Percentiles rank a stretch among this genome's conserved stretches.
Evolutionary conservation across 2,329 filamentous ascomycete species (phyloP).

Genomic region (Stachybotrys elegans): DNA sequence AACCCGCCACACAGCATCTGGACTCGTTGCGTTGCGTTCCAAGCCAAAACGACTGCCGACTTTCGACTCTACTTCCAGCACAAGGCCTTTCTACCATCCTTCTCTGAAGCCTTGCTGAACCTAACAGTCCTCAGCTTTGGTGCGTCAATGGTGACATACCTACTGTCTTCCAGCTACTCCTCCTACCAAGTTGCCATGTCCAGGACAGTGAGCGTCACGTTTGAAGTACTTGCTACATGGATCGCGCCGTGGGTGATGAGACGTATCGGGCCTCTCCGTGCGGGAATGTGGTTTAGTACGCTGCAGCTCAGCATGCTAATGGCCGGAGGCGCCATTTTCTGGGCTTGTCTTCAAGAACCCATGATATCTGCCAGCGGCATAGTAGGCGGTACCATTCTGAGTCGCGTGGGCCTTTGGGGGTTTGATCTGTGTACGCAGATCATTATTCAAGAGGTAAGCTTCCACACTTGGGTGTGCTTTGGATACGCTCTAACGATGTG

Average conservation of each 20-base stretch:
- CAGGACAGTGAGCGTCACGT: slow-evolving; percentile 45
- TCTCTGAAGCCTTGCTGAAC: slow-evolving; percentile 55
- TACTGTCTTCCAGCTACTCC: slow-evolving; percentile 48
- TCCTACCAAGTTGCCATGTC: slow-evolving; percentile 47
- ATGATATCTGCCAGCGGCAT: slow-evolving; percentile 41
- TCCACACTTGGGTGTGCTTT: no score
- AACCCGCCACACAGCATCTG: background rate
- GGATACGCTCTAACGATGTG: no score
- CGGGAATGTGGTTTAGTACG: slow-evolving; percentile 65
- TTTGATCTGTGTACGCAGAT: slow-evolving; percentile 57
- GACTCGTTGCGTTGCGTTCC: slow-evolving; percentile 1
- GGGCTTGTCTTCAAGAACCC: slow-evolving; percentile 17
- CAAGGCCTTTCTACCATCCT: slow-evolving; percentile 53
- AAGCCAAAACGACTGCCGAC: slow-evolving; percentile 11
- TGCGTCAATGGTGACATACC: slow-evolving; percentile 61
- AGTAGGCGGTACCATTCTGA: slow-evolving; percentile 46
- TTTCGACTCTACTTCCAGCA: slow-evolving; percentile 45
- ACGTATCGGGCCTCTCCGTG: slow-evolving; percentile 53
- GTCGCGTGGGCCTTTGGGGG: slow-evolving; percentile 56
- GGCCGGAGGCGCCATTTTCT: slow-evolving; percentile 38
- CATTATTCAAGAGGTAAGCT: slow-evolving; percentile 54
- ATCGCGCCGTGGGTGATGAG: slow-evolving; percentile 50
- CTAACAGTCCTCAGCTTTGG: slow-evolving; percentile 55
- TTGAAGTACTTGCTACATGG: slow-evolving; percentile 59
- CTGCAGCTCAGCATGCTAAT: slow-evolving; percentile 59